Conservation (phyloP, 495 filamentous ascomycete species). For the Aspergillus coremiiformis region DNA sequence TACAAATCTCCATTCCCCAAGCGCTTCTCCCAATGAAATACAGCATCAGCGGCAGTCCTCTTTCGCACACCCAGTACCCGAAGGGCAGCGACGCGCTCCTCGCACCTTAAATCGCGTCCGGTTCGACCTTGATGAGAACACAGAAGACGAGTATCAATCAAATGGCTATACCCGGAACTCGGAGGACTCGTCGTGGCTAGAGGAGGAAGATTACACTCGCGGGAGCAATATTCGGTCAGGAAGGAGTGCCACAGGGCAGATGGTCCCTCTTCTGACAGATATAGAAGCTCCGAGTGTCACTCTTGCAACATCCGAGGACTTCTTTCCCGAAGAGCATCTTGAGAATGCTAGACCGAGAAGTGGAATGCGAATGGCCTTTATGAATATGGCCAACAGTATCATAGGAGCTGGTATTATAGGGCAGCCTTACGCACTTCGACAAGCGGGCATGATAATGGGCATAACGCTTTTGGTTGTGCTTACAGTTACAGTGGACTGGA, state of each 20-base stretch:
- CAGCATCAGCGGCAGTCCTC: constrained; percentile 37
- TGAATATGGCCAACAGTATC: constrained; percentile 99
- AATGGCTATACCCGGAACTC: constrained; percentile 31
- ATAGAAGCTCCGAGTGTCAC: constrained; percentile 86
- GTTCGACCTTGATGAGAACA: constrained; percentile 62
- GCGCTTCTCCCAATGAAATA: constrained; percentile 10
- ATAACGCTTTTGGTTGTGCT: constrained; percentile 68
- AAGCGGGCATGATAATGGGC: constrained; percentile 79
- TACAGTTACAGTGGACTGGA: constrained; percentile 89
- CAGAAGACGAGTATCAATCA: constrained; percentile 29
- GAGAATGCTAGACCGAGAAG: constrained; percentile 58
- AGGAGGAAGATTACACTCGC: constrained; percentile 51
- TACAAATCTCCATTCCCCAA: constrained; percentile 12
- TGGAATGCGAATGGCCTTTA: constrained; percentile 67
- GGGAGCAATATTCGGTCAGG: constrained; percentile 18
- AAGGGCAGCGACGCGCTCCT: constrained; percentile 52
- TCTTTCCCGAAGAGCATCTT: constrained; percentile 52
- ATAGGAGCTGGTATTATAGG: constrained; percentile 97
- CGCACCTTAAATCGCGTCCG: constrained; percentile 80
- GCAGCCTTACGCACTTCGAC: constrained; percentile 88
- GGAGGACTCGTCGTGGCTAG: constrained; percentile 42
- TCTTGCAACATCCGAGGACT: constrained; percentile 56
- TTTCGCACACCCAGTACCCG: constrained; percentile 32
- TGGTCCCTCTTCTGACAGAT: constrained; percentile 70
- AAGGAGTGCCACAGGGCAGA: constrained; percentile 32